These are phyloP conservation scores for Talaromyces sp. DNA, from an alignment of 2,329 filamentous ascomycete species.

Conservation along the genomic window DNA sequence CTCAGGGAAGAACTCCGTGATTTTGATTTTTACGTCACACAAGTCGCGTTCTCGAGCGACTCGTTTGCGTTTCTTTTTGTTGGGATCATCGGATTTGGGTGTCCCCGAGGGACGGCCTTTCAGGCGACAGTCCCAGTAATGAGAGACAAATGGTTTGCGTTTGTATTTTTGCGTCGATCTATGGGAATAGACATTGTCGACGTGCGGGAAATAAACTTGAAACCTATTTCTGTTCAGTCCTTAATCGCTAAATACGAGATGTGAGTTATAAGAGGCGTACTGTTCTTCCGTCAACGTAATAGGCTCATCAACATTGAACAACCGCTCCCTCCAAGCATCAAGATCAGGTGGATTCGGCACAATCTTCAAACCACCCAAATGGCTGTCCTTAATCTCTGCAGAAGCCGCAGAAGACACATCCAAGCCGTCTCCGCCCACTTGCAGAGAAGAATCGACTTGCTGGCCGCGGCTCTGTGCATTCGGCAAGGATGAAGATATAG, in stretches of 20 bases:
- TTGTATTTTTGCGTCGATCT: constrained; percentile 78
- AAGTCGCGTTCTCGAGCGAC: constrained; percentile 70
- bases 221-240: constrained; percentile 51
- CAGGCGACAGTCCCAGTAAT: constrained; percentile 81
- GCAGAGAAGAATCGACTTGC: constrained; percentile 15
- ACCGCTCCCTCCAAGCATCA: constrained; percentile 64
- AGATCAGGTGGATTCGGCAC: constrained; percentile 66
- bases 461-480: background rate
- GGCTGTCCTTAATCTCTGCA: constrained; percentile 21
- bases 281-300: constrained; percentile 71
- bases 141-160: constrained; percentile 74
- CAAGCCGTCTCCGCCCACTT: constrained; percentile 22
- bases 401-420: constrained; percentile 19
- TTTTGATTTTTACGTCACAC: constrained; percentile 86
- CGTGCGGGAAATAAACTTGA: constrained; percentile 75
- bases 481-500: constrained; percentile 20
- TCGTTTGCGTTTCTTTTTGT: constrained; percentile 78
- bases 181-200: constrained; percentile 82
- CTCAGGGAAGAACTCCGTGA: constrained; percentile 71
- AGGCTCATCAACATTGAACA: constrained; percentile 72
- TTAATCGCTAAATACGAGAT: background rate
- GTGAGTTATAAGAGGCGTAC: constrained; percentile 44
- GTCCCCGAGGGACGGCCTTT: constrained; percentile 77
- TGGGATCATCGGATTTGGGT: constrained; percentile 73
- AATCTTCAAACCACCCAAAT: constrained; percentile 47